Evolutionary conservation across 306 rosid species (phyloP), one percentile per base, ranked within the genome.

Genomic region (Prunus campanulata): DNA sequence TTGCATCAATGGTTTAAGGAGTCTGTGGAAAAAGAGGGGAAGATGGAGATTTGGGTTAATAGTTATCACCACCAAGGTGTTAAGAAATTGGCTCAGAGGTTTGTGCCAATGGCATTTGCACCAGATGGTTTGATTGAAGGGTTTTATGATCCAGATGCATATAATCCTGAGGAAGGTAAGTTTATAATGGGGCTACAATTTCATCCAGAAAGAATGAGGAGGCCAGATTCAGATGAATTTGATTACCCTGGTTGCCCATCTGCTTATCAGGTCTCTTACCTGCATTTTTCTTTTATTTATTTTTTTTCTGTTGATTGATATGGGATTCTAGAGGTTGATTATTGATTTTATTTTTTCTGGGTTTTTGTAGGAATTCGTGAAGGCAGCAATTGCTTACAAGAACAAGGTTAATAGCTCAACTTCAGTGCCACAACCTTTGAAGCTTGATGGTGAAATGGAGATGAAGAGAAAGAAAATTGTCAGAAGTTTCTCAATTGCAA

Each of bases 31-130:
- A 88, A 76, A 1, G 22, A 57, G 3, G 86, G 60, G 50, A 71
- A 78, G 59, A 87, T 84, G 95, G 87, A 88, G 77, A 90, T 94
- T 82, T 59, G 25, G 78, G 97, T 94, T 4, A 94, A 94, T 75
- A 94, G 98, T 56, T 94, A 94, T 85, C 98, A 94, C 66, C 98
- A 94, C 80, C 97, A 94, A 80, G 98, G 98, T 5, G 91, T 94
- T 10, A 91, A 90, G 88, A 89, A 83, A 83, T 60, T 94, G 72
- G 95, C 98, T 19, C 96, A 86, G 71, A 87, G 96, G 42, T 91
- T 91, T 81, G 89, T 87, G 10, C 95, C 98, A 6, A 94, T 94
- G 95, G 91, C 98, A 3, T 90, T 84, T 81, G 87, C 97, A 0
- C 82, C 87, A 2, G 98, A 94, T 89, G 90, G 97, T 65, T 83